Base-by-base conservation (phyloP, 1,139 yeast species). In the Saccharomyces hybrid region DNA sequence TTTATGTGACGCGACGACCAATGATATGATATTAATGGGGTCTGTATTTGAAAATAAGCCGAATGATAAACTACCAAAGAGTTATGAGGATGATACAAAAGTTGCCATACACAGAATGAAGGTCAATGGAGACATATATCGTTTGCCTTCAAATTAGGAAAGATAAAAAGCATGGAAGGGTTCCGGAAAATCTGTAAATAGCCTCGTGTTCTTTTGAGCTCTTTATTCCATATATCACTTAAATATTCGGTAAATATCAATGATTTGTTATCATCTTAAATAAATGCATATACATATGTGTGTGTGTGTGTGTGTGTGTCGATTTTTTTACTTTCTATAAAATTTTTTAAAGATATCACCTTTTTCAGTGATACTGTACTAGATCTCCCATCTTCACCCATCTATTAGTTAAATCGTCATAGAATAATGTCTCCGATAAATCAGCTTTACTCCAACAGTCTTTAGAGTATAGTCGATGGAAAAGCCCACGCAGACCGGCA, bases 1-100 rank as follows among this genome's bases (percentile, higher is more conserved):
- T 70, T 78, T 89, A 46, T 78, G 89, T 62, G 88, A 90, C 68
- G 87, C 95, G 13, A 80, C 81, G 59, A 78, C 84, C 31, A 79
- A 83, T 55, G 83, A 83, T 55, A 75, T 86, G 57, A 78, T 79
- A 28, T 75, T 89, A 59, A 88, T 88, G 32, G 97, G 97, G n/a
- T 81, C 95, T 9, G 76, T 89, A n/a, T 90, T 90, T 66, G 96
- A 88, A 65, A 80, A 84, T 59, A 69, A 70, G 2, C 73, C 75
- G 5, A 57, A 64, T 34, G 83, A 72, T 41, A 73, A 66, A 57
- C 64, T 73, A 51, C 75, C 75, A 20, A 70, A 66, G 57, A 58
- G 56, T 48, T 57, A 57, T 52, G 71, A 70, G 55, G 69, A 64
- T 53, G 63, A 68, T 52, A 70, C 71, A 57, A 69, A 75, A 54